Percentiles rank a stretch among this genome's conserved stretches.
Evolutionary conservation across 2,329 filamentous ascomycete genomes (phyloP).

Genomic region (Rosellinia necatrix): DNA sequence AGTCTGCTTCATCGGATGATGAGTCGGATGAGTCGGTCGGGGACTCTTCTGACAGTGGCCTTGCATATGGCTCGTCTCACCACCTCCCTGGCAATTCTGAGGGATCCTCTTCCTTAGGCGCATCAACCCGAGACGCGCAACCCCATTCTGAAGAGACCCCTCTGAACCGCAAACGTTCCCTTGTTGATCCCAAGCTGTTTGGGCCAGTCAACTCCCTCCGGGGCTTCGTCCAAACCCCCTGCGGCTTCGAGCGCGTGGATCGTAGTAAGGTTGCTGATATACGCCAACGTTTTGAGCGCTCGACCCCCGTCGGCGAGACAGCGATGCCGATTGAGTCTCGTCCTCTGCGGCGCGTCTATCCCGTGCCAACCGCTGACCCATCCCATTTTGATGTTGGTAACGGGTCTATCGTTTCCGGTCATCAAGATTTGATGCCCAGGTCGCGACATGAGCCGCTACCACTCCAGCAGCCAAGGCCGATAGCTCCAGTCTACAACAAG

Average conservation of each 20-base stretch:
- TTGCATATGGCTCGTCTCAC: conserved; percentile 49
- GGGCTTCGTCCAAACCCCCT: conserved; percentile 59
- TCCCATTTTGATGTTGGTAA: conserved; percentile 62
- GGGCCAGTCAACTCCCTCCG: conserved; percentile 65
- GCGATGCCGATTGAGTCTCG: conserved; percentile 42
- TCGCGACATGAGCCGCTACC: conserved; percentile 64
- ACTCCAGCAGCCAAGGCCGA: conserved; percentile 84
- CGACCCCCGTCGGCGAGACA: conserved; percentile 43
- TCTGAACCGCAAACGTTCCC: conserved; percentile 45
- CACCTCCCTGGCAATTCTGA: conserved; percentile 31
- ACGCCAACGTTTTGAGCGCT: conserved; percentile 44
- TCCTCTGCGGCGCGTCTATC: conserved; percentile 67
- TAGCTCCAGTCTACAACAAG: conserved; percentile 70
- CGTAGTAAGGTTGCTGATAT: conserved; percentile 31
- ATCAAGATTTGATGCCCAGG: conserved; percentile 46
- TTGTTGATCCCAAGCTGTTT: conserved; percentile 63
- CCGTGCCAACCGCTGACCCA: conserved; percentile 69
- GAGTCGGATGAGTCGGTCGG: conserved; percentile 52
- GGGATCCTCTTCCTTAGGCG: conserved; percentile 21
- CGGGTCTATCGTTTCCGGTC: conserved; percentile 52
- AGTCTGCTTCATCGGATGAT: conserved; percentile 56
- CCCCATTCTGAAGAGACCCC: conserved; percentile 30
- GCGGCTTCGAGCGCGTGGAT: conserved; percentile 55
- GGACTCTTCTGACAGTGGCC: conserved; percentile 46
- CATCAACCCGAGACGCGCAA: conserved; percentile 22